These are phyloP conservation scores for Oidiodendron maius DNA, from an alignment of 495 filamentous ascomycete genomes.

Conservation along the genomic window DNA sequence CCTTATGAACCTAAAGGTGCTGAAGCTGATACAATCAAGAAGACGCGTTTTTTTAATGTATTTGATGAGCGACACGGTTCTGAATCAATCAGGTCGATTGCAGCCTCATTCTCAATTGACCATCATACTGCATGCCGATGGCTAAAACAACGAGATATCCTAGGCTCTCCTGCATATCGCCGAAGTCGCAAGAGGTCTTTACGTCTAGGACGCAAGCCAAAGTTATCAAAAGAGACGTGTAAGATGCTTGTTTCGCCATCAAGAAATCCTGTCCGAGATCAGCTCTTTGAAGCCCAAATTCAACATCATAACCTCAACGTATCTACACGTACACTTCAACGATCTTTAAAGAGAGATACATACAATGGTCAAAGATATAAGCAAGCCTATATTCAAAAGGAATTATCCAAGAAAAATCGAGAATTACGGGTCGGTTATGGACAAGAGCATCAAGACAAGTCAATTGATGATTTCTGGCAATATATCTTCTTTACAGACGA, in stretches of 20 bases:
- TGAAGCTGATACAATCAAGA: not conserved
- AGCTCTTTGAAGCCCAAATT: slow-evolving; percentile 6
- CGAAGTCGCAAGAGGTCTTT: not conserved
- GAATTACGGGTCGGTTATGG: not conserved
- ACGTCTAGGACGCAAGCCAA: not conserved
- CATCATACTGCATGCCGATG: not conserved
- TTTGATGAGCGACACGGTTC: not conserved
- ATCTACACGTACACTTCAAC: not conserved
- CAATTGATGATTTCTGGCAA: slow-evolving; percentile 1
- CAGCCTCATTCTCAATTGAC: not conserved
- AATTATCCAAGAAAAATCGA: not conserved
- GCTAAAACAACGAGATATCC: slow-evolving; percentile 1
- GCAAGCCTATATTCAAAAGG: slow-evolving; percentile 9
- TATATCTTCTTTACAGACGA: slow-evolving; percentile 2
- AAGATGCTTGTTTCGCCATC: too few species aligned
- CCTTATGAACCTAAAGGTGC: not conserved
- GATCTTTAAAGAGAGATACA: not conserved
- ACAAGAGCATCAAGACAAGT: not conserved
- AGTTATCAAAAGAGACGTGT: not conserved
- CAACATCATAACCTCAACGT: not conserved
- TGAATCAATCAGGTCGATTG: not conserved
- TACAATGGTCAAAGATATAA: not conserved
- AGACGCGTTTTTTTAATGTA: not conserved
- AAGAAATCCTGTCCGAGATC: slow-evolving; percentile 10
- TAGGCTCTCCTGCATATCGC: too few species aligned